Evolutionary conservation across 495 filamentous ascomycete genomes (phyloP), one percentile per base, ranked within the genome.

Genomic region (Echria macrotheca): DNA sequence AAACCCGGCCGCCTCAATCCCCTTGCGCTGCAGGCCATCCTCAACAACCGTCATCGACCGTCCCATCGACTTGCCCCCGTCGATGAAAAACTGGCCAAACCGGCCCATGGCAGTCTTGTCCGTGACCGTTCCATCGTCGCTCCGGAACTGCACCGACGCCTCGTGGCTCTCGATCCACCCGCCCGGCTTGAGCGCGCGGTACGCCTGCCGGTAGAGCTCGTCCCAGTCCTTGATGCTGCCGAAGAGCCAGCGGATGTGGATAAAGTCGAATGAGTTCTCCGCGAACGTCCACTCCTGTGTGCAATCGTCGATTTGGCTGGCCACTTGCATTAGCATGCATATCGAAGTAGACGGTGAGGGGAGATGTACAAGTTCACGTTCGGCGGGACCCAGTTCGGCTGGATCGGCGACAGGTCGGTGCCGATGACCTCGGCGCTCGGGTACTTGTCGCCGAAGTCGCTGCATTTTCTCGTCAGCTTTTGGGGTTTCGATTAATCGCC

Each of bases 151-250:
- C 14, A 63, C 64, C 2, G 66, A 69, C 1, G 70, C 59, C 43
- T 80, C 76, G 18, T 65, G 61, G 23, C 73, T 70, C 51, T 86
- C 82, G 25, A 44, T 19, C 25, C 26, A 44, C 6, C 42, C 42
- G n/a, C 52, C 52, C 29, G 52, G 50, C 33, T 53, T 71, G 22
- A 67, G 50, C 2, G 50, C 32, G 2, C 24, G 29, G 50, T 58
- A 69, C n/a, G 59, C 64, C 49, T 74, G 55, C n/a, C 46, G 14
- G 45, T 67, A 65, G 3, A 69, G 70, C 33, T 51, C 63, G 2
- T 70, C 61, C 82, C 83, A 86, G 58, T 84, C 72, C 12, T 54
- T 58, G 46, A 85, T 73, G 19, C 67, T 70, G 23, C 76, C 78
- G 47, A 75, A 71, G 22, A 84, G 60, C 19, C 25, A 36, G 14